Percentiles rank a stretch among this genome's conserved stretches.
Conservation (phyloP, 192 early-diverging fungal species). For the Funneliformis geosporum region DNA sequence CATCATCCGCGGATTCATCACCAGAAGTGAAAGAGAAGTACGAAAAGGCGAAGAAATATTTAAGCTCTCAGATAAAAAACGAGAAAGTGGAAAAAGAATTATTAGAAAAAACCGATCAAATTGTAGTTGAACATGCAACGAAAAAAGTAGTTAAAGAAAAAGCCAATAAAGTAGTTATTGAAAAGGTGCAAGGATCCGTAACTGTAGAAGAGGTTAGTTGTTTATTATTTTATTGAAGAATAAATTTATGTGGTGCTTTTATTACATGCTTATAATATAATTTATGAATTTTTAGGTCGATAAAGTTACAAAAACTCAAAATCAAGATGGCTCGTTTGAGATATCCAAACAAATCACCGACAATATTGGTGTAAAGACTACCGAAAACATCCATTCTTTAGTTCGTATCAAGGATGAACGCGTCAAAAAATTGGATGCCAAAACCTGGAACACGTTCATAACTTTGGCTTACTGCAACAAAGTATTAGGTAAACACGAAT, state of each 20-base stretch:
- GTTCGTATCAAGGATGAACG: background rate
- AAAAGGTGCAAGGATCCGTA: background rate
- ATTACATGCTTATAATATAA: too few relatives aligned
- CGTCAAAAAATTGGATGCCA: background rate
- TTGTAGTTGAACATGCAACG: slow-evolving; percentile 1
- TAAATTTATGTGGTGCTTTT: too few relatives aligned
- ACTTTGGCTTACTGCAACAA: background rate
- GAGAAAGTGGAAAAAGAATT: background rate
- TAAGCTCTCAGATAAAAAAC: background rate
- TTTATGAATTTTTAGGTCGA: too few relatives aligned
- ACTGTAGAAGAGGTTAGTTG: background rate
- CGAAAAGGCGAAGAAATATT: background rate
- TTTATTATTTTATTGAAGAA: too few relatives aligned
- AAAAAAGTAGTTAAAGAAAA: slow-evolving; percentile 2
- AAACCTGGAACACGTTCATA: background rate
- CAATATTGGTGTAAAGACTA: too few relatives aligned
- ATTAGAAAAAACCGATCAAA: background rate
- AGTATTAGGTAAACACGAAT: background rate
- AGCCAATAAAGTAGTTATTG: background rate
- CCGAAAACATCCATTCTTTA: too few relatives aligned
- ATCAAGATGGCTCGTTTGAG: too few relatives aligned
- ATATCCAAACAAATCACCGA: too few relatives aligned
- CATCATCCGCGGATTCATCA: background rate
- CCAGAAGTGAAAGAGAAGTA: background rate
- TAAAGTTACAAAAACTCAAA: too few relatives aligned